Base-by-base conservation (phyloP, 208 protist genomes). In the Wallacemonas sp. region DNA sequence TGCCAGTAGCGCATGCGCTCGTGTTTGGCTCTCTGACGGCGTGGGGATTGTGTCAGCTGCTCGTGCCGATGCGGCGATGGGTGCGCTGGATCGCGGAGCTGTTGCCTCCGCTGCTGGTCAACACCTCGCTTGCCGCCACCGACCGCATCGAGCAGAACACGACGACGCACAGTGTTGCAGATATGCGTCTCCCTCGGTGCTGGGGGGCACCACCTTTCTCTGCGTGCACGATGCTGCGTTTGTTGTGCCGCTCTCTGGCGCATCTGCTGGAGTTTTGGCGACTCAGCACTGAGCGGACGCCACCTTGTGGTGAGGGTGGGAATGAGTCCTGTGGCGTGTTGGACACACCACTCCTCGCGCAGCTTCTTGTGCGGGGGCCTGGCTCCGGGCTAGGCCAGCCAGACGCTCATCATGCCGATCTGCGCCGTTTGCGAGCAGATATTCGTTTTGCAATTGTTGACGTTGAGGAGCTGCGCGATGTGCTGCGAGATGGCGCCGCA, bases 381-480 rank as follows among this genome's bases (percentile, higher is more conserved):
- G 56, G 39, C n/a, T 11, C 56, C n/a, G 8, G 6, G 8, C 38
- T 36, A 4, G 38, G 5, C 5, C 15, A 61, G 4, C 30, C 15
- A 9, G 15, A 15, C 19, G 39, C 49, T 9, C 58, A 22, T 5
- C n/a, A 19, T 34, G 54, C 42, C 26, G 36, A 47, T 38, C 59
- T 64, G 41, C 59, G 36, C 4, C 24, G 11, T 1, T 19, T 63
- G 66, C 66, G 72, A 14, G 66, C 61, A 11, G 41, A 38, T 27
- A 27, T 73, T 15, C 72, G 72, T 14, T 66, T 73, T 36, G 26
- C 73, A 30, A 30, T 78, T 6, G 72, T 65, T 15, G 72, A 78
- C 31, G 31, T 78, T 8, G 49, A 59, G 21, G 72, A 78, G 55
- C n/a, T 68, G 15, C 44, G 55, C n/a, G 68, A 67, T 21, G 15